Evolutionary conservation across 179 eudicot genomes (phyloP).

Genomic region (Heliamphora ciliata): DNA sequence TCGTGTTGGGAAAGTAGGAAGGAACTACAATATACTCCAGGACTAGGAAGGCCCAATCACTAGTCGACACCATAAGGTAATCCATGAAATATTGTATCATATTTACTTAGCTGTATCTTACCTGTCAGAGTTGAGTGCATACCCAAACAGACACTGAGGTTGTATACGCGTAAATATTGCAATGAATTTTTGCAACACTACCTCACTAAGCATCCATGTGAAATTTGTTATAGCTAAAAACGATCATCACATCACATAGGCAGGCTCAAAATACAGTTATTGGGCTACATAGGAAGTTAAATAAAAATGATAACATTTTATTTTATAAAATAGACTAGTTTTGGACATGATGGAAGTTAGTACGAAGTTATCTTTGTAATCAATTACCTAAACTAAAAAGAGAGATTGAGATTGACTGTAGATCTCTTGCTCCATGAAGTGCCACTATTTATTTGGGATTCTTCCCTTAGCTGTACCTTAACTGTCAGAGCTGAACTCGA

Average conservation of each 20-base stretch:
- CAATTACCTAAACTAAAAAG: too few relatives aligned
- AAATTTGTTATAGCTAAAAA: not conserved
- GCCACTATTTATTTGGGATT: too few relatives aligned
- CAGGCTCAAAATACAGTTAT: not conserved
- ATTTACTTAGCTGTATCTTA: not conserved
- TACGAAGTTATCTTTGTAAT: not conserved
- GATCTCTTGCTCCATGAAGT: too few relatives aligned
- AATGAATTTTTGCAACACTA: not conserved
- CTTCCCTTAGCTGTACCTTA: too few relatives aligned
- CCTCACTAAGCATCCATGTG: not conserved
- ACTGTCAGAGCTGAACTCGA: too few relatives aligned
- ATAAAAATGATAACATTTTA: not conserved
- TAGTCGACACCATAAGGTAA: not conserved
- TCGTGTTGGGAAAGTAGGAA: not conserved
- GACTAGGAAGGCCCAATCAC: not conserved
- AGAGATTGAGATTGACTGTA: too few relatives aligned
- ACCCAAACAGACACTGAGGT: not conserved
- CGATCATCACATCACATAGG: not conserved
- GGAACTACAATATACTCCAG: not conserved
- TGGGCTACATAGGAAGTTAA: not conserved
- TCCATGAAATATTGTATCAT: not conserved
- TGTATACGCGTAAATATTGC: not conserved
- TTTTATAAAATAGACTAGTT: too few relatives aligned
- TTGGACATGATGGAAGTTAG: not conserved
- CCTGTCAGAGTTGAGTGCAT: not conserved